These are phyloP conservation scores for Colletotrichum costaricense DNA, from an alignment of 2,329 filamentous ascomycete genomes.

Conservation along the genomic window DNA sequence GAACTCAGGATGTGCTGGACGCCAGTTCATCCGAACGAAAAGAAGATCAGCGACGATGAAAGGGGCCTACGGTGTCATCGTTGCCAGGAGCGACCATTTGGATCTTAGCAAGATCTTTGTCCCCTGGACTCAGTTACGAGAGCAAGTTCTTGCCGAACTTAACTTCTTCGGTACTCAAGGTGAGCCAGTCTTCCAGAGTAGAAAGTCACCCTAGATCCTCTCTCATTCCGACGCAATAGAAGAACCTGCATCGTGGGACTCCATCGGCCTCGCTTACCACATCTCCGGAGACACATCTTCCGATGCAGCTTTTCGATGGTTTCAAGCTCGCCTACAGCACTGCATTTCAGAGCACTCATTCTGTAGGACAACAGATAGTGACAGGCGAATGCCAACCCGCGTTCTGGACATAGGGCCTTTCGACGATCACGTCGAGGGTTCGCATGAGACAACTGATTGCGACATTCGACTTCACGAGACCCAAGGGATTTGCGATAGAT, in stretches of 20 bases:
- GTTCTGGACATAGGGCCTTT: not conserved
- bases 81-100: not conserved
- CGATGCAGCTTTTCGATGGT: not conserved
- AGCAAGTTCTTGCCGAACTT: not conserved
- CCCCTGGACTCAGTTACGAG: not conserved
- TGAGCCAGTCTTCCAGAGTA: not conserved
- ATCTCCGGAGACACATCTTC: not conserved
- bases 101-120: not conserved
- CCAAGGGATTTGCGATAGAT: not conserved
- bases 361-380: not conserved
- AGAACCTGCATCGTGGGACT: not conserved
- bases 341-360: not conserved
- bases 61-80: not conserved
- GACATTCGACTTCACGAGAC: not conserved
- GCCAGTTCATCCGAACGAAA: not conserved
- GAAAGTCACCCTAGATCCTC: no score
- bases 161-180: not conserved
- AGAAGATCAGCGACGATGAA: not conserved
- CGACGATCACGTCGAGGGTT: not conserved
- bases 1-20: not conserved
- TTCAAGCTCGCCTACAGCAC: not conserved
- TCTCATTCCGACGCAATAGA: not conserved
- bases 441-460: not conserved
- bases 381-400: not conserved
- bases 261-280: not conserved